Conservation (phyloP, 352 stramenopile species). For the Phytophthora aleatoria region DNA sequence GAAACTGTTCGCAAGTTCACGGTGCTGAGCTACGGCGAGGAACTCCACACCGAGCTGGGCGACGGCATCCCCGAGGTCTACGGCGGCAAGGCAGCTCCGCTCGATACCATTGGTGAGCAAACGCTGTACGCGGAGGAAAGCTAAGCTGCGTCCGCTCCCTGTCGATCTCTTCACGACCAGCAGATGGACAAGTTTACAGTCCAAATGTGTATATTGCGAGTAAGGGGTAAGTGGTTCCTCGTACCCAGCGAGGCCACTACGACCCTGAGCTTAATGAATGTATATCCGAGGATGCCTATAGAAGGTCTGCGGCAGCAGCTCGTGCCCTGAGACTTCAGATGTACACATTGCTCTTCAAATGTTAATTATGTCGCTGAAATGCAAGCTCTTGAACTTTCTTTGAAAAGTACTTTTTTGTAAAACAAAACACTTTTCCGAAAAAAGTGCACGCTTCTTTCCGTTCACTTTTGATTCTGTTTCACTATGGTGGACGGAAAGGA, state of each 20-base stretch:
- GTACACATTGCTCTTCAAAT: too few species aligned
- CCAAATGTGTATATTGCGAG: neutral
- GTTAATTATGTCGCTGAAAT: neutral
- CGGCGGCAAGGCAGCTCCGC: slow-evolving; percentile 24
- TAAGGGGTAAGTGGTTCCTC: neutral
- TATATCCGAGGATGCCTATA: too few species aligned
- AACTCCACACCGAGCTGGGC: slow-evolving; percentile 29
- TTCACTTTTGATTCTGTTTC: too few species aligned
- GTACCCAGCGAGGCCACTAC: too few species aligned
- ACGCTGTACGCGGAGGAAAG: slow-evolving; percentile 23
- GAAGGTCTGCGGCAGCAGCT: too few species aligned
- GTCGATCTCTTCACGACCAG: neutral
- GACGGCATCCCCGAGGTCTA: slow-evolving; percentile 29
- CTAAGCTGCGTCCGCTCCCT: neutral
- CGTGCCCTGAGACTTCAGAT: too few species aligned
- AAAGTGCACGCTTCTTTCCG: too few species aligned
- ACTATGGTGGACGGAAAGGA: too few species aligned
- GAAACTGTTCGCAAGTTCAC: slow-evolving; percentile 36
- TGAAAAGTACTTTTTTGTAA: too few species aligned
- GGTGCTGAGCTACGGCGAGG: slow-evolving; percentile 33
- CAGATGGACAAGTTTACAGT: neutral
- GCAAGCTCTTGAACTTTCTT: neutral
- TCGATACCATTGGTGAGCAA: slow-evolving; percentile 31
- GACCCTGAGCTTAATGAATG: too few species aligned
- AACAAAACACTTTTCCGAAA: too few species aligned